Conservation (phyloP, 2,329 filamentous ascomycete species). For the Arthroderma sp. region DNA sequence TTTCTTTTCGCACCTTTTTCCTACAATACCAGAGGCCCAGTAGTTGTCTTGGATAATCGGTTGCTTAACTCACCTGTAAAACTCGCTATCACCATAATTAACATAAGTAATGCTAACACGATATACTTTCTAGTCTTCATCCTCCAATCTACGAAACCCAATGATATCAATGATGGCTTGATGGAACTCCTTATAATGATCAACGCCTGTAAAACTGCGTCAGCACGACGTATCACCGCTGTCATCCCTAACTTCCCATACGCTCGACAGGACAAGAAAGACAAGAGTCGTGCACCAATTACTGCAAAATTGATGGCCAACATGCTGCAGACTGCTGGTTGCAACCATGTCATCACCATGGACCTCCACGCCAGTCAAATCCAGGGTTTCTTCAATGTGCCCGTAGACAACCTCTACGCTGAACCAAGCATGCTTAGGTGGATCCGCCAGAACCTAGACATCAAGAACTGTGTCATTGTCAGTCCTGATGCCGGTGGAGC, state of each 20-base stretch:
- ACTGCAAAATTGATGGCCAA: constrained; percentile 92
- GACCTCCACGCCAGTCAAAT: constrained; percentile 90
- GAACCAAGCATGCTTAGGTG: constrained; percentile 85
- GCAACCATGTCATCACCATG: constrained; percentile 91
- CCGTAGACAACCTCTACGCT: constrained; percentile 74
- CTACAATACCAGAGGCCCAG: not conserved
- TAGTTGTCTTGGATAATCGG: not conserved
- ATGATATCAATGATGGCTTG: constrained; percentile 93
- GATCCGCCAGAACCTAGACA: constrained; percentile 74
- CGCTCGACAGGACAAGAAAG: constrained; percentile 94
- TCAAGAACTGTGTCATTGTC: constrained; percentile 81
- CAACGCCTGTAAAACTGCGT: constrained; percentile 79
- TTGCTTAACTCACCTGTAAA: not conserved
- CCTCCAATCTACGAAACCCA: constrained; percentile 83
- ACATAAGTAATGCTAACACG: constrained; percentile 2
- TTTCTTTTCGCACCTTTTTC: not conserved
- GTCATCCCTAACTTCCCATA: constrained; percentile 96
- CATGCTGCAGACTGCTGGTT: constrained; percentile 91
- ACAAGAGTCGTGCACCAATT: constrained; percentile 90
- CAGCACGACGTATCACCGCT: constrained; percentile 82
- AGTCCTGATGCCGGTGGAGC: constrained; percentile 90
- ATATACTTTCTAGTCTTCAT: constrained; percentile 59
- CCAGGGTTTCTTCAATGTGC: constrained; percentile 87
- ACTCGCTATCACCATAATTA: too few species aligned
- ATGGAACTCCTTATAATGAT: constrained; percentile 99